Evolutionary conservation across 164 flowering plant genomes (phyloP), one percentile per base, ranked within the genome.

Genomic region (Nymphaea thermarum): DNA sequence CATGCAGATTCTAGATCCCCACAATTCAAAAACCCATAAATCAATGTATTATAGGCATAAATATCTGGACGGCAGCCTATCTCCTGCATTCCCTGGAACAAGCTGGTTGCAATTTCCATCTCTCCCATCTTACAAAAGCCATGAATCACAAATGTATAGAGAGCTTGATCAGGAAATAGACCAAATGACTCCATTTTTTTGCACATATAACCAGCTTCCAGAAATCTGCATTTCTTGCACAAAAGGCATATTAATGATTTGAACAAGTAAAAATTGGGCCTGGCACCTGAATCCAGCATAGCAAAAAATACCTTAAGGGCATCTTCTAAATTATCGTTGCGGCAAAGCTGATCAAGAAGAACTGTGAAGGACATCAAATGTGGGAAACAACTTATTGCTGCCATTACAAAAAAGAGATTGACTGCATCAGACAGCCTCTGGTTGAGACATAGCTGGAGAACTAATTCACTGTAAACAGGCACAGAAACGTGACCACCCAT

Each of bases 21-120:
- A 69, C 71, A 65, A 62, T 68, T 77, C 36, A 75, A 43, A 74
- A 76, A 83, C 60, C 91, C 90, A 61, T 88, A 68, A 72, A 85
- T 82, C 76, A 88, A 66, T 0, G 85, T 80, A 69, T 82, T 86
- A 63, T 72, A 86, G 42, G 80, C 74, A 68, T 78, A 83, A 51
- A 42, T 62, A 73, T 88, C 94, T 0, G 84, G 84, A n/a, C 77
- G 72, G 67, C 80, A 85, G 17, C 85, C 87, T 63, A 11, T 75
- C 70, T 85, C 81, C 41, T 74, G 74, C 89, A 88, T 88, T 72
- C 82, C 80, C 10, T 76, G 67, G 64, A 80, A 84, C 63, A 86
- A 61, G 62, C 68, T 65, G 75, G 78, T 74, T 11, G 91, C 91
- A 78, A 75, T 79, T 61, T 79, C 77, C 84, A 84, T 78, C 60